Conservation (phyloP, 257 asterid species). For the Solanum virginianum region DNA sequence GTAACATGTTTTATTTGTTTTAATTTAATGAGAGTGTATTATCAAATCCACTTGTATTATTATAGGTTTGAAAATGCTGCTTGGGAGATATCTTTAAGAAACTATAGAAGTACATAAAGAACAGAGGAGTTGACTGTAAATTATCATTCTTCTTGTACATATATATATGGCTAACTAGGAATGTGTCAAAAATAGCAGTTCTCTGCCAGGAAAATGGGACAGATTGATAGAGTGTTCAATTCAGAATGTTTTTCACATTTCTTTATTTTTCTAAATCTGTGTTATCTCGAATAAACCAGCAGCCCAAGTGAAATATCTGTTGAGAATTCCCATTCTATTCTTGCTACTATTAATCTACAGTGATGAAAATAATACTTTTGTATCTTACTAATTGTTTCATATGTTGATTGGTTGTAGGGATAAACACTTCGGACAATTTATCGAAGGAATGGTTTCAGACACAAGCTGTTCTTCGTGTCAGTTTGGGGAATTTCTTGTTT, state of each 20-base stretch:
- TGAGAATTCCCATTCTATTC: neutral
- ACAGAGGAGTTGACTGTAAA: neutral
- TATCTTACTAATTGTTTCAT: neutral
- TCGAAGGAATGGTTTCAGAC: conserved; percentile 72
- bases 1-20: too few species aligned
- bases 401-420: conserved; percentile 45
- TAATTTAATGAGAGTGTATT: neutral
- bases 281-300: neutral
- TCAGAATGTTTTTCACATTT: neutral
- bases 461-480: conserved; percentile 94
- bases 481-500: conserved; percentile 92
- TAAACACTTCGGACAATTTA: conserved; percentile 55
- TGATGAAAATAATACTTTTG: neutral
- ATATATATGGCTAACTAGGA: neutral
- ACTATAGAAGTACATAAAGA: neutral
- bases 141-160: neutral
- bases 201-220: neutral
- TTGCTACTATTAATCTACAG: neutral
- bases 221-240: neutral
- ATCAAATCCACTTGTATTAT: neutral
- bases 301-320: neutral
- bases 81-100: neutral
- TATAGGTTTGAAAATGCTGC: neutral
- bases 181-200: neutral
- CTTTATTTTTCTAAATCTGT: neutral